Evolutionary conservation across 2,329 filamentous ascomycete species (phyloP).

Genomic region (Bimuria novae-zelandiae): DNA sequence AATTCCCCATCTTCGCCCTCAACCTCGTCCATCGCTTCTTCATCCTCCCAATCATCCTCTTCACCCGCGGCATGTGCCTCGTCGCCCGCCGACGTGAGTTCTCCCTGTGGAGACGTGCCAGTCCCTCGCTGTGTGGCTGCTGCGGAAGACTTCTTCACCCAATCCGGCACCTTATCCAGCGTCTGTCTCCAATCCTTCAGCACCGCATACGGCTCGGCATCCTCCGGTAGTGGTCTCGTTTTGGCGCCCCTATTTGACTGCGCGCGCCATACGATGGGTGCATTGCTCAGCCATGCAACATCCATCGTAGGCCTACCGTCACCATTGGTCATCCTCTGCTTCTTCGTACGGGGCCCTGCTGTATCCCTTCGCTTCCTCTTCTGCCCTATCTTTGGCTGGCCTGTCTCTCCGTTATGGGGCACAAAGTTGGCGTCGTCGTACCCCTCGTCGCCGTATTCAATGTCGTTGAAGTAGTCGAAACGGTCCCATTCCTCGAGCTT

Average conservation of each 20-base stretch:
- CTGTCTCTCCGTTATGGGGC: slow-evolving; percentile 23
- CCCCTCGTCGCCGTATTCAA: slow-evolving; percentile 54
- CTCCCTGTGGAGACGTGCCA: slow-evolving; percentile 10
- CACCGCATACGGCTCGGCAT: slow-evolving; percentile 44
- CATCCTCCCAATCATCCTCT: slow-evolving; percentile 5
- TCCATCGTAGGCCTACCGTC: slow-evolving; percentile 7
- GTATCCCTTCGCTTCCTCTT: slow-evolving; percentile 37
- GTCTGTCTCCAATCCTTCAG: slow-evolving; percentile 52
- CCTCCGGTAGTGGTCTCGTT: slow-evolving; percentile 32
- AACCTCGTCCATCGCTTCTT: slow-evolving; percentile 11
- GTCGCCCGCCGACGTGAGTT: slow-evolving; percentile 20
- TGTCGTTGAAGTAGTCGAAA: slow-evolving; percentile 55
- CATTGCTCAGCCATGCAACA: slow-evolving; percentile 20
- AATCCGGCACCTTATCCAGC: slow-evolving; percentile 36
- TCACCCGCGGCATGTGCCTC: not conserved
- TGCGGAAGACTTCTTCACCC: slow-evolving; percentile 22
- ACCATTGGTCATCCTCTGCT: slow-evolving; percentile 18
- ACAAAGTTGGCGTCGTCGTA: slow-evolving; percentile 50
- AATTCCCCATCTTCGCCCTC: slow-evolving; percentile 22
- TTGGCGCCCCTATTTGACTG: slow-evolving; percentile 29
- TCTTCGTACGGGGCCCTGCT: slow-evolving; percentile 31
- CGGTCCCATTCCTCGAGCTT: slow-evolving; percentile 50
- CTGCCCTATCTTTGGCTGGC: slow-evolving; percentile 23
- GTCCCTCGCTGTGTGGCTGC: not conserved
- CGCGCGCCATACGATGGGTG: slow-evolving; percentile 43